Percentiles rank a stretch among this genome's conserved stretches.
Evolutionary conservation across 2,329 filamentous ascomycete species (phyloP).

Genomic region (Penicillium oxalicum): DNA sequence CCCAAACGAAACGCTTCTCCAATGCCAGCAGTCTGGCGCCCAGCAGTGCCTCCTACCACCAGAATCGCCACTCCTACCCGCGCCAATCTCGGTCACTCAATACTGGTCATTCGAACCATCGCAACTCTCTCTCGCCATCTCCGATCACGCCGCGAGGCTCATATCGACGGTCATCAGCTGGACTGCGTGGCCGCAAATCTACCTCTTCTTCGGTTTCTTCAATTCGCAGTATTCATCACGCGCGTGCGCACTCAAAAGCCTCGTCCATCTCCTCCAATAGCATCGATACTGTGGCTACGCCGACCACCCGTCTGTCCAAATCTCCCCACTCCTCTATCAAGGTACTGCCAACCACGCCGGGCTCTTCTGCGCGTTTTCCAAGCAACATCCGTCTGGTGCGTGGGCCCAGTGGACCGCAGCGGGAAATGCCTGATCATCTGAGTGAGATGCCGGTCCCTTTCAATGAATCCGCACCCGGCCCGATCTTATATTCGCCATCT

Average conservation of each 20-base stretch:
- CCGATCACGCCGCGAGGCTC: slow-evolving; percentile 84
- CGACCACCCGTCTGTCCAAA: slow-evolving; percentile 60
- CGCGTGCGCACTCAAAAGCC: slow-evolving; percentile 86
- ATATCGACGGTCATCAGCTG: slow-evolving; percentile 73
- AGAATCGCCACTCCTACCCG: slow-evolving; percentile 38
- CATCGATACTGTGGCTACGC: slow-evolving; percentile 62
- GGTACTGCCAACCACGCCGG: slow-evolving; percentile 87
- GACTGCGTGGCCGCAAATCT: slow-evolving; percentile 85
- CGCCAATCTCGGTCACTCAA: slow-evolving; percentile 33
- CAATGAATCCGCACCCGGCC: slow-evolving; percentile 34
- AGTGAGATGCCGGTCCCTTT: slow-evolving; percentile 29
- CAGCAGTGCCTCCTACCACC: slow-evolving; percentile 39
- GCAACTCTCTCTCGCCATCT: slow-evolving; percentile 77
- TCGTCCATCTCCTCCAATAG: slow-evolving; percentile 83
- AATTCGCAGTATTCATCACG: slow-evolving; percentile 82
- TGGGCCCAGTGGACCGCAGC: slow-evolving; percentile 31
- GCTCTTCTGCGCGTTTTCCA: slow-evolving; percentile 64
- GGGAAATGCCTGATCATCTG: slow-evolving; percentile 22
- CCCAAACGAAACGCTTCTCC: slow-evolving; percentile 37
- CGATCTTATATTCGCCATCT: slow-evolving; percentile 36
- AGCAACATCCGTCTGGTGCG: slow-evolving; percentile 80
- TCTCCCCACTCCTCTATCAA: slow-evolving; percentile 89
- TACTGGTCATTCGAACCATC: slow-evolving; percentile 36
- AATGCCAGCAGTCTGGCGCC: slow-evolving; percentile 39
- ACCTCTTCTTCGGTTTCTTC: slow-evolving; percentile 94